These are phyloP conservation scores for Ascoidea asiatica DNA, from an alignment of 805 yeast species.

Conservation along the genomic window DNA sequence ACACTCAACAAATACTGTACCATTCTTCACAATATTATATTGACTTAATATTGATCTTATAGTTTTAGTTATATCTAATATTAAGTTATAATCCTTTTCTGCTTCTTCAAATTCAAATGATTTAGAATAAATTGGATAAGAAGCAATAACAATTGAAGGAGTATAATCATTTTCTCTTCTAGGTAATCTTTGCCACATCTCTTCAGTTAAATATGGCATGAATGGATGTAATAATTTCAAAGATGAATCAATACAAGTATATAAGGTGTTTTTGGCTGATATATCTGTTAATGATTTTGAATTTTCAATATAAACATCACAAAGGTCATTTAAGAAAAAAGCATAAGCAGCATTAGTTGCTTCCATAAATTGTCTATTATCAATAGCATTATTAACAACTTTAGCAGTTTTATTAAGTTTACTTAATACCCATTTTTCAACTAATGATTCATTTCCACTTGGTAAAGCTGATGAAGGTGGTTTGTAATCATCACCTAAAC, in stretches of 20 bases:
- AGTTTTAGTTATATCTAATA: conserved; percentile 75
- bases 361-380: conserved; percentile 77
- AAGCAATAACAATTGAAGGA: conserved; percentile 62
- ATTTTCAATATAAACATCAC: conserved; percentile 98
- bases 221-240: conserved; percentile 90
- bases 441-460: conserved; percentile 77
- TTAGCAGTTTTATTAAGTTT: conserved; percentile 62
- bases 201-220: conserved; percentile 96
- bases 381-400: conserved; percentile 51
- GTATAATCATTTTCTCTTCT: conserved; percentile 62
- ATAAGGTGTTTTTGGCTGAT: conserved; percentile 89
- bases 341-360: conserved; percentile 80
- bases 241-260: conserved; percentile 86
- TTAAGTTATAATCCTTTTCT: conserved; percentile 65
- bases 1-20: conserved; percentile 75
- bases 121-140: conserved; percentile 55
- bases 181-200: conserved; percentile 98
- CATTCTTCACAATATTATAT: conserved; percentile 79
- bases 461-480: conserved; percentile 58
- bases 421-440: conserved; percentile 94
- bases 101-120: conserved; percentile 55
- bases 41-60: conserved; percentile 89
- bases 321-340: conserved; percentile 88
- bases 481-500: conserved; percentile 75
- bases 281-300: conserved; percentile 80